Evolutionary conservation across 2,329 filamentous ascomycete genomes (phyloP).

Genomic region (Pseudomassariella vexata): DNA sequence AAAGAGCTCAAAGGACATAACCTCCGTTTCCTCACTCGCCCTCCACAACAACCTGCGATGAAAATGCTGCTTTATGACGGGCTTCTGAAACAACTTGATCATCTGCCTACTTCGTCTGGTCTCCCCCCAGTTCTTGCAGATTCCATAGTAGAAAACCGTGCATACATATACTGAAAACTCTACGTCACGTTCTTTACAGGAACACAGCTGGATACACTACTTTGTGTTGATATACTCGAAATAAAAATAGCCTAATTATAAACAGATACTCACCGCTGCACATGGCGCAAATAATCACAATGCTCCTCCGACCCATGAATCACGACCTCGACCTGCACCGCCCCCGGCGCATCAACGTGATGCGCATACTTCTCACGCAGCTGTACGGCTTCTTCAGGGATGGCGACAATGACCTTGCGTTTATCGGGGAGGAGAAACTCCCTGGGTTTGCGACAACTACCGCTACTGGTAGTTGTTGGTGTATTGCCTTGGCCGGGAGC

Average conservation of each 20-base stretch:
- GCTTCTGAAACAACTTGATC: conserved; percentile 53
- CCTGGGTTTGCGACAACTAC: not conserved
- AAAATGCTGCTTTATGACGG: conserved; percentile 59
- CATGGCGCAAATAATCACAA: conserved; percentile 37
- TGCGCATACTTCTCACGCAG: conserved; percentile 37
- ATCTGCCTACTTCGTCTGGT: conserved; percentile 30
- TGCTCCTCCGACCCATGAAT: conserved; percentile 49
- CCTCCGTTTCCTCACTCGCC: conserved; percentile 50
- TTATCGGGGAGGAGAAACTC: conserved; percentile 51
- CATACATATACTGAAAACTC: no score
- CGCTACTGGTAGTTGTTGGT: no score
- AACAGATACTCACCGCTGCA: no score
- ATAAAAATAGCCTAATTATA: no score
- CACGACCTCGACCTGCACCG: conserved; percentile 47
- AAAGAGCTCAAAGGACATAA: conserved; percentile 60
- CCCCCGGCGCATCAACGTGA: conserved; percentile 11
- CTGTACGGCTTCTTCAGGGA: conserved; percentile 47
- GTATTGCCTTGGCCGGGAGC: no score
- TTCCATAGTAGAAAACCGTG: no score
- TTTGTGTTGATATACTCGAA: no score
- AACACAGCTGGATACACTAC: no score
- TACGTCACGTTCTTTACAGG: no score
- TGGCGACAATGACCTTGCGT: conserved; percentile 48
- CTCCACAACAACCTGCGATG: conserved; percentile 61
- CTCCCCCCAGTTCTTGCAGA: no score